These are phyloP conservation scores for Calocera cornea DNA, from an alignment of 768 basidiomycete species.

Conservation along the genomic window DNA sequence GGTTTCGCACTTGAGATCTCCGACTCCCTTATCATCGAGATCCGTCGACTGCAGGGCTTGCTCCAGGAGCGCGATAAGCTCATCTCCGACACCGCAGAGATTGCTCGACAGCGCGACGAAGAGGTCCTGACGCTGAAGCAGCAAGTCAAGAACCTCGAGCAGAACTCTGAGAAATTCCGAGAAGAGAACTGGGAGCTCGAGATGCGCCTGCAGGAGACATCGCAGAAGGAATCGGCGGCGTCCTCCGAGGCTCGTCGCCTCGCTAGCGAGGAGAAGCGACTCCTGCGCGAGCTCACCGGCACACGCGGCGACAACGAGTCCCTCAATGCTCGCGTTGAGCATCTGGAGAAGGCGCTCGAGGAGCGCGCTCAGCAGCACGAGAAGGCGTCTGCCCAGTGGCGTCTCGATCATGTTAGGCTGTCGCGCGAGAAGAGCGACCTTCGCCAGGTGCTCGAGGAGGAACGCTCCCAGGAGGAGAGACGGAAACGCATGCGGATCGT, in stretches of 20 bases:
- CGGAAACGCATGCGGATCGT: conserved; percentile 6
- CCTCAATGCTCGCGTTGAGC: conserved; percentile 76
- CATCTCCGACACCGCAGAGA: conserved; percentile 73
- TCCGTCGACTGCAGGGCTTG: conserved; percentile 78
- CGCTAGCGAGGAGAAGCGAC: conserved; percentile 70
- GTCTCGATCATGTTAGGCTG: conserved; percentile 74
- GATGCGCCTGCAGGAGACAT: conserved; percentile 78
- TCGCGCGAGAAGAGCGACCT: conserved; percentile 88
- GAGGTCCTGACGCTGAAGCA: conserved; percentile 69
- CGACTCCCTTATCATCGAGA: conserved; percentile 79
- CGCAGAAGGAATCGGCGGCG: conserved; percentile 50
- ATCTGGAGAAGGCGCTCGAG: conserved; percentile 45
- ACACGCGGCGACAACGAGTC: conserved; percentile 66
- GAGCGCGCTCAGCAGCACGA: conserved; percentile 85
- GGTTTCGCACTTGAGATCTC: conserved; percentile 99
- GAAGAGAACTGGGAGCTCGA: conserved; percentile 99
- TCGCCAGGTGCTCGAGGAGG: conserved; percentile 59
- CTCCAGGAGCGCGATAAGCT: conserved; percentile 87
- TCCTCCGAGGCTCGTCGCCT: conserved; percentile 53
- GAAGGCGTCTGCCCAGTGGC: conserved; percentile 82
- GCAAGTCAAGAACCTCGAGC: conserved; percentile 59
- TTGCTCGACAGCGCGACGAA: conserved; percentile 30
- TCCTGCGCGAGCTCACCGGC: conserved; percentile 57
- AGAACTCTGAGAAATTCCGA: conserved; percentile 81
- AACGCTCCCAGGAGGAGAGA: conserved; percentile 39